Evolutionary conservation across 1,284 basidiomycete species (phyloP), one percentile per base, ranked within the genome.

Genomic region (Melanopsichium pennsylvanicum): DNA sequence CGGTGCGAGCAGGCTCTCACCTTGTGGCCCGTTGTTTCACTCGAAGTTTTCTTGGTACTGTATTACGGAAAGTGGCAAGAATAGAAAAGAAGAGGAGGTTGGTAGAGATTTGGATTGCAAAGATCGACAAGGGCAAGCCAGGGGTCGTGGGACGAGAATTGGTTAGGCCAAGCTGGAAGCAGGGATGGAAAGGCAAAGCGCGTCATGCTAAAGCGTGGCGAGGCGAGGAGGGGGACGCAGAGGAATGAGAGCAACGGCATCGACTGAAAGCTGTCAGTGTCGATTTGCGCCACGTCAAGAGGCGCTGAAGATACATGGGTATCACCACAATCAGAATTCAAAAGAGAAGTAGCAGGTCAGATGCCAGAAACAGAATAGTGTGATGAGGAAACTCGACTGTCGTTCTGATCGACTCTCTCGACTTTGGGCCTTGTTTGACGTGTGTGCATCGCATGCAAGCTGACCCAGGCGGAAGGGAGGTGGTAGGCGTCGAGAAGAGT

Each of bases 101-200:
- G n/a, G n/a, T n/a, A n/a, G 5, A 33, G 37, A 42, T 40, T 29
- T 34, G 29, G 46, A 34, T 37, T 33, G 46, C 48, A 47, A 34
- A 32, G 47, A 47, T 35, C 23, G 25, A 34, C 46, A 39, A 26
- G 39, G 16, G 22, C 32, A 38, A 34, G 41, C 47, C 45, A 61
- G 46, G 51, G 51, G 41, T 18, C 41, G 46, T 50, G 51, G 27
- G 49, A 43, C 45, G n/a, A n/a, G 27, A 29, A 7, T 18, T 33
- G 11, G 11, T 29, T 22, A 35, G 60, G 19, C 39, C 60, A 44
- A 63, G 60, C 60, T 56, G 34, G 38, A 56, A 32, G 60, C 40
- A 56, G 48, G 48, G 60, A 26, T 34, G 22, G 32, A 37, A 38
- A 19, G 43, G 48, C 40, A 42, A 35, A 25, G 19, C 36, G 51